Percentiles rank a stretch among this genome's conserved stretches.
Evolutionary conservation across 164 flowering plant species (phyloP).

Genomic region (Aristolochia fimbriata): DNA sequence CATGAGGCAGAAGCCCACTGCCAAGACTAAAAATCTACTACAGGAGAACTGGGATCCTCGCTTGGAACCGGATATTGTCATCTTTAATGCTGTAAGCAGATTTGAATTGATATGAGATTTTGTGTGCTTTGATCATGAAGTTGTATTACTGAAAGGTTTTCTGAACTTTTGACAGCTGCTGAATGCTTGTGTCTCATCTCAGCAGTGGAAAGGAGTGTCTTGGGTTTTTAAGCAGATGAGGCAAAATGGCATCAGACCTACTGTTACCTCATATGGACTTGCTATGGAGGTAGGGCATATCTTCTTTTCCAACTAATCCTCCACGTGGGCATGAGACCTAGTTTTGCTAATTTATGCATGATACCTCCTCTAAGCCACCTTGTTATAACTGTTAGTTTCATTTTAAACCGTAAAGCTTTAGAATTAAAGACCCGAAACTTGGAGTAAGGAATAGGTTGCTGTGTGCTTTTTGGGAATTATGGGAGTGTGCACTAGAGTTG

Average conservation of each 20-base stretch:
- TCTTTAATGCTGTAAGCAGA: constrained; percentile 84
- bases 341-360: too few relatives aligned
- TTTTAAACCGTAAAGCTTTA: too few relatives aligned
- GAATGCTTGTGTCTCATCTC: constrained; percentile 76
- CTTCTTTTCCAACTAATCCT: too few relatives aligned
- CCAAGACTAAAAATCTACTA: constrained; percentile 33
- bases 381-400: too few relatives aligned
- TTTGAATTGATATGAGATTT: background rate
- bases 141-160: background rate
- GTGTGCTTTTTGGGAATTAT: too few relatives aligned
- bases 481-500: too few relatives aligned
- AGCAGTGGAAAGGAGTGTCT: constrained; percentile 83
- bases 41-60: constrained; percentile 69
- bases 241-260: constrained; percentile 58
- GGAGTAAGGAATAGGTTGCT: too few relatives aligned
- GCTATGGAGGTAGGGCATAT: constrained; percentile 82
- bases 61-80: constrained; percentile 84
- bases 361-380: too few relatives aligned
- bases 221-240: constrained; percentile 90
- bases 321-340: too few relatives aligned
- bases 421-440: too few relatives aligned
- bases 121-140: too few relatives aligned
- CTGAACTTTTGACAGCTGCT: constrained; percentile 39
- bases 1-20: constrained; percentile 70
- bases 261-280: constrained; percentile 89